Base-by-base conservation (phyloP, 805 yeast genomes). In the Candida krabiensis region DNA sequence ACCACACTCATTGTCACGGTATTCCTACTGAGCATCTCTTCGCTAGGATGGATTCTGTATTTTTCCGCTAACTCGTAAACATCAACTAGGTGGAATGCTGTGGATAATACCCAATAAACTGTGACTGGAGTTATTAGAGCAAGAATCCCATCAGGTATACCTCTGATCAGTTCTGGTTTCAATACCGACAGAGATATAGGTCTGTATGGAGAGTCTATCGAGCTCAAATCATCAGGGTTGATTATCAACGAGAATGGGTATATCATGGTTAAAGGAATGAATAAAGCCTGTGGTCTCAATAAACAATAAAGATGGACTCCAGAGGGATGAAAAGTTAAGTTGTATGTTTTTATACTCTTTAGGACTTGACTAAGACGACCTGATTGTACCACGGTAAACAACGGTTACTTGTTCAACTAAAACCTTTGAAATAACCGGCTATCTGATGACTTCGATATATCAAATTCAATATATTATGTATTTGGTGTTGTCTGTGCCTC, bases 21-120 rank as follows among this genome's bases (percentile, higher is more conserved):
- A 61, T 93, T 93, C 49, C 93, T 76, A 35, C 75, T 58, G 22
- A 70, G 53, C 40, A 88, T 87, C 59, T 91, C 98, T 51, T 84
- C 95, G 26, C 90, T 80, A 15, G 98, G 90, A 61, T 93, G 99
- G 36, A 93, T 88, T 49, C 98, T 73, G 65, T 86, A 88, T 57
- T 74, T 69, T 54, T 86, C 96, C 30, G 90, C 87, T 47, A 88
- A 66, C 56, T 86, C 77, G 49, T 73, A 77, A 29, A 73, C 73
- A 60, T 93, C 98, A 35, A 90, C 65, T 7, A 83, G 43, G 56
- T 83, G 88, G 73, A 86, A 93, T 45, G 86, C 62, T 19, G 75
- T 55, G 3, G 96, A 84, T 52, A 80, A 79, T 1, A 65, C 41
- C 98, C 98, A 93, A 61, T 93, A 93, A 2, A 83, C 89, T 2